These are phyloP conservation scores for Circinella minor DNA, from an alignment of 371 early-diverging fungal genomes.

Conservation along the genomic window DNA sequence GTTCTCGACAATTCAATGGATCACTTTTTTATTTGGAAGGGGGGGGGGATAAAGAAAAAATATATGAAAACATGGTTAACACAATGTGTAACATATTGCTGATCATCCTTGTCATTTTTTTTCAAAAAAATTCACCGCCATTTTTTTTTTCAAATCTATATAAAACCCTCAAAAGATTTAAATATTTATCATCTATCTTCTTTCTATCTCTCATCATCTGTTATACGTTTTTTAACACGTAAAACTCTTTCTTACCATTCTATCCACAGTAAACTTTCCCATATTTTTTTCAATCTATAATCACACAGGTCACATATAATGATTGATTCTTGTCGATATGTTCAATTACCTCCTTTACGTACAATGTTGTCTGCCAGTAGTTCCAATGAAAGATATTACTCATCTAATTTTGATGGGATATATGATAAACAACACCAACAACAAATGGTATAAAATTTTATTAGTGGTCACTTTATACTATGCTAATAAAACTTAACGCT, in stretches of 20 bases:
- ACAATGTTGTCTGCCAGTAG: slow-evolving; percentile 8
- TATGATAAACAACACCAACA: neutral
- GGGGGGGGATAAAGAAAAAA: neutral
- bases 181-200: neutral
- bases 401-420: slow-evolving; percentile 1
- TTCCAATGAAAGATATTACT: neutral
- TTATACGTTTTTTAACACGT: no score
- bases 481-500: neutral
- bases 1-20: no score
- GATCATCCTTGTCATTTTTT: slow-evolving; percentile 20
- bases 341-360: slow-evolving; percentile 16
- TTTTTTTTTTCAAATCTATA: slow-evolving; percentile 4
- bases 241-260: no score
- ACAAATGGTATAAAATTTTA: neutral
- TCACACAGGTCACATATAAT: neutral
- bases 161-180: slow-evolving; percentile 1
- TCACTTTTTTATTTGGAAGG: neutral
- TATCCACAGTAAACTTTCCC: neutral
- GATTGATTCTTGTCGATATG: slow-evolving; percentile 15
- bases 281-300: neutral
- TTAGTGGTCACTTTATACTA: neutral
- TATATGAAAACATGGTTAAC: slow-evolving; percentile 4
- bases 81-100: slow-evolving; percentile 8
- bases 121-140: neutral
- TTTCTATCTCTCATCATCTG: neutral